These are phyloP conservation scores for Camelina neglecta DNA, from an alignment of 345 rosid genomes.

Conservation along the genomic window DNA sequence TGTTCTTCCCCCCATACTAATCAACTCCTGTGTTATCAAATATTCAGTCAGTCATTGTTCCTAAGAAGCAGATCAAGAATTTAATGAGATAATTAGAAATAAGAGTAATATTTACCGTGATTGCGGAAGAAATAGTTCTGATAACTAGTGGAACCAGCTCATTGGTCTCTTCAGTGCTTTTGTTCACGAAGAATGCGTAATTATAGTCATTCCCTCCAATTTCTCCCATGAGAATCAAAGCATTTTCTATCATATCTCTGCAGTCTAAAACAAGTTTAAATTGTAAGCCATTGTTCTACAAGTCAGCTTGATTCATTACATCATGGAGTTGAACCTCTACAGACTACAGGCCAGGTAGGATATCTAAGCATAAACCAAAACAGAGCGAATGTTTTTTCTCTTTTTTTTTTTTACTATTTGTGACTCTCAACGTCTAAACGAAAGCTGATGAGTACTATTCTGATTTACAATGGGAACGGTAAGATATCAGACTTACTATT, in stretches of 20 bases:
- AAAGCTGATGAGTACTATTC: too few relatives aligned
- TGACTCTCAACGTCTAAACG: background rate
- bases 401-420: background rate
- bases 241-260: slow-evolving; percentile 39
- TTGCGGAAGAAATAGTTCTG: slow-evolving; percentile 45
- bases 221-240: slow-evolving; percentile 63
- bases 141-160: slow-evolving; percentile 50
- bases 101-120: slow-evolving; percentile 39
- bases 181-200: slow-evolving; percentile 26
- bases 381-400: background rate
- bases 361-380: slow-evolving; percentile 18
- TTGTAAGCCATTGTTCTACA: background rate
- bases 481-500: background rate
- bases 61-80: background rate
- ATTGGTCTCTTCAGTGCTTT: slow-evolving; percentile 30
- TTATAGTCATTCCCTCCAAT: slow-evolving; percentile 67
- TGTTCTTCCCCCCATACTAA: slow-evolving; percentile 53
- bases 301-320: slow-evolving; percentile 3
- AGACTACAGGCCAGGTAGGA: background rate
- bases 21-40: slow-evolving; percentile 44
- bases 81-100: background rate
- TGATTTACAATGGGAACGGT: too few relatives aligned
- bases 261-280: slow-evolving; percentile 27
- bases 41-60: too few relatives aligned
- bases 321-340: background rate